Evolutionary conservation across 2,329 filamentous ascomycete genomes (phyloP).

Genomic region (Dactylellina haptotyla): DNA sequence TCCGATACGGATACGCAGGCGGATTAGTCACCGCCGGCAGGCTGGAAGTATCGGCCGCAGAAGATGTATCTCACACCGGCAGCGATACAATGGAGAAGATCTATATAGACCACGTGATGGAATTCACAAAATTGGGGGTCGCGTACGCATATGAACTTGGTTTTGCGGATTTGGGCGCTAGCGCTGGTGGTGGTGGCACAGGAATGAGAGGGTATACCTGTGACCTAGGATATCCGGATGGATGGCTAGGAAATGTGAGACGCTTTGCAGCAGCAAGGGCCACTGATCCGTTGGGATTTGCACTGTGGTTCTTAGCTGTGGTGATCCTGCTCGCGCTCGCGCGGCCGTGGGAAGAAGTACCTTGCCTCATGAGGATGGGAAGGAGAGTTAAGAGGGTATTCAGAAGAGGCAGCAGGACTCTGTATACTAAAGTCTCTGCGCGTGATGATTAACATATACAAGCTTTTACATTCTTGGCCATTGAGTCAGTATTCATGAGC

Average conservation of each 20-base stretch:
- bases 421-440: conserved; percentile 7
- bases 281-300: conserved; percentile 39
- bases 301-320: conserved; percentile 28
- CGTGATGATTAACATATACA: conserved; percentile 4
- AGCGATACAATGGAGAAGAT: conserved; percentile 26
- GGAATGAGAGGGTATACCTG: conserved; percentile 29
- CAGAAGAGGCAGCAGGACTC: neutral
- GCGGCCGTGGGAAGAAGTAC: conserved; percentile 47
- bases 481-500: neutral
- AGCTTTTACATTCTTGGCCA: neutral
- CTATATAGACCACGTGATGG: neutral
- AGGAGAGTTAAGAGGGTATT: conserved; percentile 27
- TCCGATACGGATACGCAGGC: conserved; percentile 72
- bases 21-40: conserved; percentile 19
- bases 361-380: conserved; percentile 11
- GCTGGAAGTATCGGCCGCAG: conserved; percentile 2
- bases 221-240: conserved; percentile 43
- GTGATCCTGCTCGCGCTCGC: conserved; percentile 18
- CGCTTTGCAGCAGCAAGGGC: conserved; percentile 40
- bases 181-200: neutral
- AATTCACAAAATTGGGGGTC: conserved; percentile 29
- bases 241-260: conserved; percentile 26
- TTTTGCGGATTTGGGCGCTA: conserved; percentile 1
- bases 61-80: conserved; percentile 31
- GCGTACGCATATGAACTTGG: conserved; percentile 38